These are phyloP conservation scores for Lathyrus sativus DNA, from an alignment of 306 rosid species.

Conservation along the genomic window DNA sequence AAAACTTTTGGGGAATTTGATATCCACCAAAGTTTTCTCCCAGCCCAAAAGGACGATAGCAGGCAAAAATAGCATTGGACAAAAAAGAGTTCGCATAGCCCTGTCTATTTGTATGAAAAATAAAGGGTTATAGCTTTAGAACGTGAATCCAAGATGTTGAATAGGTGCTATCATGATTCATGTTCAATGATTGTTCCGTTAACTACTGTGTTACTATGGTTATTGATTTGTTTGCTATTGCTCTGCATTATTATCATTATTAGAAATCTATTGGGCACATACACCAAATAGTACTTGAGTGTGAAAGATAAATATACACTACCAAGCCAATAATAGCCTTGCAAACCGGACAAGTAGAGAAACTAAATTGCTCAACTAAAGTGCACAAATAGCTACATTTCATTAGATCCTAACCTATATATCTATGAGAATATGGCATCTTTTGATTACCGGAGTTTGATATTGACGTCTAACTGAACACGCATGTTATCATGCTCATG, in stretches of 20 bases:
- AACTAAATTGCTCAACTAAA: background rate
- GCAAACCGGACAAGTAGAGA: background rate
- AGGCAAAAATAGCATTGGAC: background rate
- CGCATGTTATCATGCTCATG: background rate
- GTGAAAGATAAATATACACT: background rate
- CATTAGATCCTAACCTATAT: background rate
- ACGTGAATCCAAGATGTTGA: background rate
- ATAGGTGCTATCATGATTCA: no score
- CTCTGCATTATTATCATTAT: background rate
- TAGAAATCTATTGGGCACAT: background rate
- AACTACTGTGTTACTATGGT: background rate
- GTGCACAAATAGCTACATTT: background rate
- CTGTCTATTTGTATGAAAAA: slow-evolving; percentile 1
- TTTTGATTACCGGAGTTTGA: background rate
- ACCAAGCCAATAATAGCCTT: background rate
- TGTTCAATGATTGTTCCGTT: slow-evolving; percentile 9
- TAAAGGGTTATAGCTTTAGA: slow-evolving; percentile 1
- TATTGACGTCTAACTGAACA: background rate
- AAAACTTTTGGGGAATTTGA: background rate
- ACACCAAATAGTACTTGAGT: background rate
- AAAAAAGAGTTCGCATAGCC: background rate
- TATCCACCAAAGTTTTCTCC: background rate
- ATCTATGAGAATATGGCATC: background rate
- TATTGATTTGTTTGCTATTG: background rate
- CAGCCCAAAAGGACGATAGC: slow-evolving; percentile 6